Conservation (phyloP, 169 alveolate genomes). For the Blepharisma undulans region DNA sequence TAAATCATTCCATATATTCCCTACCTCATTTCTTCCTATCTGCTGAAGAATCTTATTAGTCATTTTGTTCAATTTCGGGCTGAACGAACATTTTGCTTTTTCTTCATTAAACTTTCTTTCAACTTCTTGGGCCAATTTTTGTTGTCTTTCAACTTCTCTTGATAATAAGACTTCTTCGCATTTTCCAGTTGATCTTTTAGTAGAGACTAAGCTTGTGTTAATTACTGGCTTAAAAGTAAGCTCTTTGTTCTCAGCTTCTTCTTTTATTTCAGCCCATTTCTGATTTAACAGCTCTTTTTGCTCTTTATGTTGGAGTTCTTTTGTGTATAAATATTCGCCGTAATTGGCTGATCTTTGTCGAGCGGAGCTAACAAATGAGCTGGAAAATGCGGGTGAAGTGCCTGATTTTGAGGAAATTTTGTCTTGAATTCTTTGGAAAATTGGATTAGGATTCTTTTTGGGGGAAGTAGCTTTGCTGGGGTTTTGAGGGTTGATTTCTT, state of each 20-base stretch:
- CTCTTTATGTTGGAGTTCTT: constrained; percentile 16
- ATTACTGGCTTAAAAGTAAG: constrained; percentile 2
- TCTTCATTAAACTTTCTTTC: neutral
- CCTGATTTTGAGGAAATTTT: neutral
- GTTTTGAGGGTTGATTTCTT: neutral
- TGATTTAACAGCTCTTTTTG: neutral
- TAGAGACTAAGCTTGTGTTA: neutral
- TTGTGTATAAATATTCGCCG: constrained; percentile 5
- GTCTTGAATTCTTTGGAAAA: neutral
- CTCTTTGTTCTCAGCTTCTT: neutral
- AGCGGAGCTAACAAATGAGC: neutral
- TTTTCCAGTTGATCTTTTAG: neutral
- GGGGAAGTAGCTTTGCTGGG: neutral
- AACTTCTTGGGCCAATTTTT: neutral
- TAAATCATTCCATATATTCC: neutral
- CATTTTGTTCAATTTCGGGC: neutral
- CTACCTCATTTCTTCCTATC: neutral
- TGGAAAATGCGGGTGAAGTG: neutral
- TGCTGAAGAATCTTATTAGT: neutral
- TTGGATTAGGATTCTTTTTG: neutral
- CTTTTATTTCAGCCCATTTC: neutral
- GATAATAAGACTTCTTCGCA: neutral
- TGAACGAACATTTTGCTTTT: neutral
- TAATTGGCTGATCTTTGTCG: neutral
- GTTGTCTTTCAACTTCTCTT: neutral